Percentiles rank a stretch among this genome's conserved stretches.
These are phyloP conservation scores for Rhodotorula glutinis DNA, from an alignment of 1,284 basidiomycete genomes.

Conservation along the genomic window DNA sequence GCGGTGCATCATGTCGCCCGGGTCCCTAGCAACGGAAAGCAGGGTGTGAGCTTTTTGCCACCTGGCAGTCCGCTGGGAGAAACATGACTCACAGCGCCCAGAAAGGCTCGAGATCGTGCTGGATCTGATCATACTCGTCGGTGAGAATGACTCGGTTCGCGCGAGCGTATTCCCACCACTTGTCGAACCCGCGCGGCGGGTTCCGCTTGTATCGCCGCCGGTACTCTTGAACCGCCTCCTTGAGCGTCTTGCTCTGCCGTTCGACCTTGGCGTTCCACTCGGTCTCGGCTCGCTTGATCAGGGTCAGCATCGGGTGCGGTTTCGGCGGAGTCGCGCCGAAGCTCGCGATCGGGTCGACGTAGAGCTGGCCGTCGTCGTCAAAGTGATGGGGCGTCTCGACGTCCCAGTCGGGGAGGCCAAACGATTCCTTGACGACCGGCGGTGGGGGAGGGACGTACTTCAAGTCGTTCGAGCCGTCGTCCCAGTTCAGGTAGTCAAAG, in stretches of 20 bases:
- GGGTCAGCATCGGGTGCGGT: conserved; percentile 47
- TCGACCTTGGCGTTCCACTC: conserved; percentile 51
- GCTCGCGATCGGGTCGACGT: conserved; percentile 32
- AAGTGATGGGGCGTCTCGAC: conserved; percentile 23
- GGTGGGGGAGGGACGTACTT: conserved; percentile 32
- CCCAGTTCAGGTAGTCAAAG: conserved; percentile 35
- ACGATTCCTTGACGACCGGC: conserved; percentile 11
- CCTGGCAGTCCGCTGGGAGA: background rate
- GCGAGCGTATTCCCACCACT: conserved; percentile 42
- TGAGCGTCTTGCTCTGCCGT: conserved; percentile 52
- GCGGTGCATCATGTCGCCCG: conserved; percentile 37
- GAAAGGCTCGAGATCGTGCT: conserved; percentile 40
- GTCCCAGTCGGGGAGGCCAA: conserved; percentile 22
- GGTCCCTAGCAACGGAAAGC: conserved; percentile 25
- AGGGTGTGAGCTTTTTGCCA: background rate
- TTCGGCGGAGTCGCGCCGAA: conserved; percentile 16
- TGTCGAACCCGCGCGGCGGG: conserved; percentile 49
- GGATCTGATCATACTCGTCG: conserved; percentile 45
- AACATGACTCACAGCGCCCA: conserved; percentile 34
- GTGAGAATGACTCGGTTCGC: conserved; percentile 40
- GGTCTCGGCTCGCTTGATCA: conserved; percentile 51
- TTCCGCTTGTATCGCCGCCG: conserved; percentile 49
- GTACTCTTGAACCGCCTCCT: conserved; percentile 53
- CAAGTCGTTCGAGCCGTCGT: conserved; percentile 35
- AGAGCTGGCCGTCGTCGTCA: conserved; percentile 36